Base-by-base conservation (phyloP, 805 yeast genomes). In the Candida morakotiae region DNA sequence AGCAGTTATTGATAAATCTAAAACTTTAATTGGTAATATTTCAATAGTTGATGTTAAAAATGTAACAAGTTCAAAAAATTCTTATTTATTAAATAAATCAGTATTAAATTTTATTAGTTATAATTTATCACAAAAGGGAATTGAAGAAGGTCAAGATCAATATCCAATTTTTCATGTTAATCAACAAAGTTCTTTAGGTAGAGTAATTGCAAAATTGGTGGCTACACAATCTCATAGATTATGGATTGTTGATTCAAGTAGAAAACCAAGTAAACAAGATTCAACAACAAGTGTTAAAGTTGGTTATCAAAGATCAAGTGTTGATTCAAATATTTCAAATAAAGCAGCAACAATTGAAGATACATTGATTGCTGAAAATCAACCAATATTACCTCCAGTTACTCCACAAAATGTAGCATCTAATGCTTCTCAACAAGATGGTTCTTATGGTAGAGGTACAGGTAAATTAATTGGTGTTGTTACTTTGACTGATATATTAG, bases 91-190 rank as follows among this genome's bases (percentile, higher is more conserved):
- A 40, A 82, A 83, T 52, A 82, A 84, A 56, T 73, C 93, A 5
- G 93, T 96, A 60, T 71, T 87, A 51, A 93, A 85, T 61, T 91
- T 91, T 56, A 79, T 91, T 40, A 79, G 94, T 10, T 83, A 88
- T 44, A 88, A 89, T 43, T 73, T 93, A 45, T 82, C 84, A 46
- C 81, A 82, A 38, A 81, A 96, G 55, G 98, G 98, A 15, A 71
- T 91, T 22, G 94, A 83, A 52, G 89, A 88, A 55, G 96, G 96
- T 36, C 88, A 89, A 60, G 98, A 91, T 65, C 87, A 94, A 28
- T 91, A 83, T 71, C 98, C 98, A 13, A 91, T 93, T 28, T 91
- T 91, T 73, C 95, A 91, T 58, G 96, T 91, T 18, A 82, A 86
- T 44, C 77, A 79, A 43, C 73, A 75, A 28, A 79, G 94, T 8